phyloP scores from a whole-genome alignment of 73 alveolate species.

The Paramecium bursaria region DNA sequence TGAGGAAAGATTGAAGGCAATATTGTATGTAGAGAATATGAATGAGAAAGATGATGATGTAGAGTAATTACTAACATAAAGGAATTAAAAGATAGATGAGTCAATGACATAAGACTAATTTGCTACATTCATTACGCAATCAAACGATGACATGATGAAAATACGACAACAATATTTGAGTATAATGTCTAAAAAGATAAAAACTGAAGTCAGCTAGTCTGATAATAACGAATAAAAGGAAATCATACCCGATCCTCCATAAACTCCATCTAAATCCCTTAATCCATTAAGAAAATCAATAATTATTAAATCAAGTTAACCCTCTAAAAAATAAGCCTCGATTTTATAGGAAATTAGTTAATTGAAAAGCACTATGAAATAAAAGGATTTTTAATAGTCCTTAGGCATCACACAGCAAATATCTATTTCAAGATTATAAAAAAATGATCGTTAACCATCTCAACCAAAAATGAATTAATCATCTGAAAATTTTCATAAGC shows the following conservation, averaged over 20 bases:
- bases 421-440: too few relatives aligned
- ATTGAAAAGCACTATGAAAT: conserved; percentile 33
- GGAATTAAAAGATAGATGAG: background rate
- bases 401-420: conserved; percentile 11
- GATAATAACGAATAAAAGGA: background rate
- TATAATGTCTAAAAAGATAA: background rate
- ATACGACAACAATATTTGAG: conserved; percentile 6
- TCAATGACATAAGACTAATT: conserved; percentile 12
- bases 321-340: background rate
- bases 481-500: conserved; percentile 41
- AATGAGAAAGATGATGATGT: conserved; percentile 2
- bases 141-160: conserved; percentile 25
- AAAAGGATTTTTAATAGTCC: conserved; percentile 30
- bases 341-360: conserved; percentile 17
- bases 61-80: background rate
- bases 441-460: too few relatives aligned
- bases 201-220: background rate
- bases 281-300: background rate
- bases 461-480: conserved; percentile 39
- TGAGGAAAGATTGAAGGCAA: conserved; percentile 43
- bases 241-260: too few relatives aligned
- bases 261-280: too few relatives aligned
- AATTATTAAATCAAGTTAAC: conserved; percentile 9
- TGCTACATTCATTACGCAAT: background rate
- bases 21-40: background rate